Evolutionary conservation across 2,329 filamentous ascomycete genomes (phyloP), one percentile per base, ranked within the genome.

Genomic region (Talaromyces sp.): DNA sequence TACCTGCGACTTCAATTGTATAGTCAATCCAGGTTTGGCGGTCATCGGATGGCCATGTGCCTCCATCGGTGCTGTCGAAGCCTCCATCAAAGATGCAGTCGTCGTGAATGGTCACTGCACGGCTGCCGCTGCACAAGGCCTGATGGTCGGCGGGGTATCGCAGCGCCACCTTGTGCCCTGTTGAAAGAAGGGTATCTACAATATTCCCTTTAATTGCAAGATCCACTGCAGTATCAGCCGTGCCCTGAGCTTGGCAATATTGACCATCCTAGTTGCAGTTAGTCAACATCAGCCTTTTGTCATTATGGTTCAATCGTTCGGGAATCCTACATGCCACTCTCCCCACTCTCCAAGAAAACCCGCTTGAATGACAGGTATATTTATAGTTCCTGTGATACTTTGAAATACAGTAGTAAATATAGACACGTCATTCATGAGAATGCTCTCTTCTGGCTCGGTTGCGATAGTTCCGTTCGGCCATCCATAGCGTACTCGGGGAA

Each of bases 61-160:
- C 62, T 22, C 62, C 62, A 16, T 64, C 62, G 13, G 33, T 52
- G 41, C 62, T 56, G n/a, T 50, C 43, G 35, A n/a, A 37, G 27
- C 62, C 62, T 24, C 45, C 62, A 39, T 64, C 62, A 43, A 60
- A 64, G 45, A 64, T 64, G 35, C 62, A 64, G 9, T 64, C 62
- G 24, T 64, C 62, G 37, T 64, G 62, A 27, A 64, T 19, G 2
- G 62, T 64, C n/a, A 56, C 62, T 16, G 43, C 27, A 19, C 62
- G 56, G 33, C 41, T 64, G 9, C 56, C 56, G 27, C 56, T 64
- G 47, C 45, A 60, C 14, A 64, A 27, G 27, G 62, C 62, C 39
- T 43, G 19, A 48, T 64, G 62, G 39, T 64, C 62, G n/a, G 59
- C 31, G 27, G 62, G 62, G 31, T 64, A 64, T 24, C 62, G 62